Conservation (phyloP, 2,329 filamentous ascomycete species). For the Tolypocladium tropicale region DNA sequence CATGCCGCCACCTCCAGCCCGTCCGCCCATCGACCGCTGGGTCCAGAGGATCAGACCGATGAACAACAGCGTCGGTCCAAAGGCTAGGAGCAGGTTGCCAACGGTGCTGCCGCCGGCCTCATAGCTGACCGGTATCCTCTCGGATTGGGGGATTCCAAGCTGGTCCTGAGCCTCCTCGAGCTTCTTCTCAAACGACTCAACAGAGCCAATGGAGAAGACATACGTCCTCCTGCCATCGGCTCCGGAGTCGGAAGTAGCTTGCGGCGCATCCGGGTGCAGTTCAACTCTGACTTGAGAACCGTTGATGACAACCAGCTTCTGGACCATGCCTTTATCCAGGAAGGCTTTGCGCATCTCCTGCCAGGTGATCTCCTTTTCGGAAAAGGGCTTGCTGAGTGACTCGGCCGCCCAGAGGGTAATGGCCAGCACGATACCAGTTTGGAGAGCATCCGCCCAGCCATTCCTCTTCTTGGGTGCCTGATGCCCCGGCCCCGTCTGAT, state of each 20-base stretch:
- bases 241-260: slow-evolving; percentile 29
- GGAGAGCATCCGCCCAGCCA: slow-evolving; percentile 22
- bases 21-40: slow-evolving; percentile 62
- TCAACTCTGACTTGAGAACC: slow-evolving; percentile 66
- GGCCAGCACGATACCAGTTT: slow-evolving; percentile 28
- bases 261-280: slow-evolving; percentile 60
- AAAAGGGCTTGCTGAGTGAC: slow-evolving; percentile 28
- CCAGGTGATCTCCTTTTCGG: slow-evolving; percentile 78
- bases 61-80: slow-evolving; percentile 79
- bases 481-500: slow-evolving; percentile 14
- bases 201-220: slow-evolving; percentile 90
- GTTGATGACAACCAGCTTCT: slow-evolving; percentile 77
- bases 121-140: slow-evolving; percentile 90
- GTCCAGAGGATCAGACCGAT: slow-evolving; percentile 76
- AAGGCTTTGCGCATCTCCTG: slow-evolving; percentile 92
- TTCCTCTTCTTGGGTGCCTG: slow-evolving; percentile 27
- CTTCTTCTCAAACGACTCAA: slow-evolving; percentile 83
- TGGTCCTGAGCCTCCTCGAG: slow-evolving; percentile 83
- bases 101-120: slow-evolving; percentile 65
- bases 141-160: slow-evolving; percentile 72
- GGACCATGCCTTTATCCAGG: slow-evolving; percentile 89
- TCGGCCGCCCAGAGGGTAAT: slow-evolving; percentile 45
- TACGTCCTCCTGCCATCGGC: slow-evolving; percentile 38
- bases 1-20: slow-evolving; percentile 60
- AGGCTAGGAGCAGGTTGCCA: slow-evolving; percentile 62